Base-by-base conservation (phyloP, 1,284 basidiomycete species). In the Kalmanozyma brasiliensis region DNA sequence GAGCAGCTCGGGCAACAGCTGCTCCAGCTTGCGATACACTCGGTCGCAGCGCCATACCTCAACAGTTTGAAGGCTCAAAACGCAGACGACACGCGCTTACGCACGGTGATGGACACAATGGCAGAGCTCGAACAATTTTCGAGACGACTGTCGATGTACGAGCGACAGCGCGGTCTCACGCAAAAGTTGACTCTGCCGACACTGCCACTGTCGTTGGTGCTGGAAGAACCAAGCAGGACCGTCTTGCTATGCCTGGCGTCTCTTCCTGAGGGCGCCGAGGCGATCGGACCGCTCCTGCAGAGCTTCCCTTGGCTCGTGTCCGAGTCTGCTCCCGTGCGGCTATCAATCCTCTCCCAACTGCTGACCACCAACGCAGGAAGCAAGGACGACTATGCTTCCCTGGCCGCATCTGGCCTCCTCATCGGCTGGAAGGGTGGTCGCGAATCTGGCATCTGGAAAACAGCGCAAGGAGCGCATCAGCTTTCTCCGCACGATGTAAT, bases 1-100 rank as follows among this genome's bases (percentile, higher is more conserved):
- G 57, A 57, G 14, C 57, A 61, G 38, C 43, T 70, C 11, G 62
- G 57, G 2, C 61, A 61, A 23, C 62, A 64, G 34, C 53, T 70
- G 4, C 32, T 70, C 4, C 53, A 61, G 45, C 49, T 65, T 2
- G 61, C 57, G 1, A 41, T 60, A 1, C 67, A 64, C 10, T 57
- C 61, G 5, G 43, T 65, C 17, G 52, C 43, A 9, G 13, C 32
- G 9, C 61, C 67, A 0, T 38, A 35, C 14, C 42, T 64, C 7
- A 10, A n/a, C n/a, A 38, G 11, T 16, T 34, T 60, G 37, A 20
- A 55, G 8, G 45, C 44, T 6, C 37, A 33, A 0, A 23, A 24
- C 20, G 36, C 38, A 23, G 17, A 49, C 7, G 19, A 4, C 2
- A 8, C 29, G 2, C 7, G 17, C 7, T n/a, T 63, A 0, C 26